phyloP scores from a whole-genome alignment of 371 early-diverging fungal species.

The Mortierella polycephala region DNA sequence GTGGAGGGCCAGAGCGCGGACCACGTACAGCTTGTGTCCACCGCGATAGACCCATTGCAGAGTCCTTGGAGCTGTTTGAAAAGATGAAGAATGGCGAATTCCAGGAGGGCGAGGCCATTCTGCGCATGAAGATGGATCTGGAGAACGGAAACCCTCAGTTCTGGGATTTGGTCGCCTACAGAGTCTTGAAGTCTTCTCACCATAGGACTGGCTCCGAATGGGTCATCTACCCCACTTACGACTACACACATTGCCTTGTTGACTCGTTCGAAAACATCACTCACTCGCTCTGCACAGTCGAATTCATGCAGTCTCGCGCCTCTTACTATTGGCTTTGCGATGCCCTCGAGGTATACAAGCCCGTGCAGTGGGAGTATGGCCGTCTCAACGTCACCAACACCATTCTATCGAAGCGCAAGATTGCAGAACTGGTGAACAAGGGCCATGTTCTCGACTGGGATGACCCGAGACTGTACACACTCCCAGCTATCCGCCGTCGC shows the following conservation, averaged over 20 bases:
- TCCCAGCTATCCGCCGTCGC: conserved; percentile 96
- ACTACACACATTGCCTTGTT: conserved; percentile 98
- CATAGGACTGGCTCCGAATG: conserved; percentile 93
- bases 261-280: conserved; percentile 99
- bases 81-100: conserved; percentile 99
- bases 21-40: conserved; percentile 92
- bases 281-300: conserved; percentile 99
- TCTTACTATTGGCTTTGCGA: conserved; percentile 99
- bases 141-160: conserved; percentile 98
- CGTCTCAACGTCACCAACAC: conserved; percentile 97
- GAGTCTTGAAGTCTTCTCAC: conserved; percentile 94
- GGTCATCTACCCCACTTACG: conserved; percentile 99
- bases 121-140: conserved; percentile 99
- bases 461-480: conserved; percentile 98
- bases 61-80: conserved; percentile 93
- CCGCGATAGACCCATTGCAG: conserved; percentile 93
- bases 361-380: conserved; percentile 99
- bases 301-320: conserved; percentile 95
- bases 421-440: conserved; percentile 89
- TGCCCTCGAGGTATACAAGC: conserved; percentile 98
- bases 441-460: conserved; percentile 93
- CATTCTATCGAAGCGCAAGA: conserved; percentile 98
- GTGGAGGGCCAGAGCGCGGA: conserved; percentile 93
- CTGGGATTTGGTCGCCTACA: conserved; percentile 99
- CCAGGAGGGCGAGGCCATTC: conserved; percentile 91